phyloP scores from a whole-genome alignment of 192 early-diverging fungal genomes.

The Coemansia asiatica region DNA sequence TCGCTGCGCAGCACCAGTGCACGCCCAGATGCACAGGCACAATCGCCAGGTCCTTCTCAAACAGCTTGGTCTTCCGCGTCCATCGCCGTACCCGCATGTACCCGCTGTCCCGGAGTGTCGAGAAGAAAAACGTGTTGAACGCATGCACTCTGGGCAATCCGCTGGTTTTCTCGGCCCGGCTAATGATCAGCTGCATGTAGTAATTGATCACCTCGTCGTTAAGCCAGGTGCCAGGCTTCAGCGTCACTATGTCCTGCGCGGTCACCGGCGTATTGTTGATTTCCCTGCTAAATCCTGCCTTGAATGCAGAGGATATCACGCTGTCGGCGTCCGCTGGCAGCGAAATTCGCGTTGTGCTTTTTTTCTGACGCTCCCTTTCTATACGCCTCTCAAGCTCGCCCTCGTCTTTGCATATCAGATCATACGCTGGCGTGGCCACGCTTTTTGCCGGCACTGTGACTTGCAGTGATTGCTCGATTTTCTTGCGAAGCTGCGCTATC shows the following conservation, averaged over 20 bases:
- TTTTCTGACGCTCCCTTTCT: constrained; percentile 18
- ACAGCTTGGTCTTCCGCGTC: constrained; percentile 71
- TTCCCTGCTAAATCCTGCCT: constrained; percentile 26
- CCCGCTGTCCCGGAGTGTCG: constrained; percentile 65
- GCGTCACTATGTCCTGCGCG: constrained; percentile 68
- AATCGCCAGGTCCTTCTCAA: constrained; percentile 74
- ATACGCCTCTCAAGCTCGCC: constrained; percentile 31
- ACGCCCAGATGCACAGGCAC: constrained; percentile 81
- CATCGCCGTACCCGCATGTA: constrained; percentile 76
- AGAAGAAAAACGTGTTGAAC: constrained; percentile 93
- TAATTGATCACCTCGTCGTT: constrained; percentile 98
- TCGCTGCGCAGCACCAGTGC: constrained; percentile 72
- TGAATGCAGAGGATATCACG: constrained; percentile 16
- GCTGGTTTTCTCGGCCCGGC: constrained; percentile 57
- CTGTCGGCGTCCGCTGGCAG: constrained; percentile 30
- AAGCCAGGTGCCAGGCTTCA: constrained; percentile 77
- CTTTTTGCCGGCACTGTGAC: constrained; percentile 8
- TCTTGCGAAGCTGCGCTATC: constrained; percentile 40
- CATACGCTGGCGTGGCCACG: constrained; percentile 41
- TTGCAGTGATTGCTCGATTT: constrained; percentile 39
- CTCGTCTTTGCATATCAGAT: constrained; percentile 22
- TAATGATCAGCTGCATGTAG: constrained; percentile 78
- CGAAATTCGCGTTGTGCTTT: background rate
- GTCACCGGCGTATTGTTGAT: constrained; percentile 60
- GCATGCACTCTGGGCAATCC: constrained; percentile 69